These are phyloP conservation scores for Entomortierella lignicola DNA, from an alignment of 192 early-diverging fungal genomes.

Conservation along the genomic window DNA sequence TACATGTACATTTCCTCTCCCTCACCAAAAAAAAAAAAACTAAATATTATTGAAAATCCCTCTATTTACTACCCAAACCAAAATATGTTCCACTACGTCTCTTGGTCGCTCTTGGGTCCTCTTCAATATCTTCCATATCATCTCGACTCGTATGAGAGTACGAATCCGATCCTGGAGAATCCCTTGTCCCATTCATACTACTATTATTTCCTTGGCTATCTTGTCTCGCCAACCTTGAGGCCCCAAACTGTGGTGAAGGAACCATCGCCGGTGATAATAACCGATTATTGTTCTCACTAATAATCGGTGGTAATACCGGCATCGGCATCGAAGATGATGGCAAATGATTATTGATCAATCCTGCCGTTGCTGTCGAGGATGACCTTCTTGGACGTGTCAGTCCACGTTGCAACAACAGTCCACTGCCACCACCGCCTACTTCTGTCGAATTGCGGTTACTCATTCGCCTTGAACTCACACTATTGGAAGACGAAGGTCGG, in stretches of 20 bases:
- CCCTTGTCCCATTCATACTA: conserved; percentile 9
- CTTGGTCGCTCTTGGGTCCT: conserved; percentile 39
- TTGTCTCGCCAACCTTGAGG: conserved; percentile 29
- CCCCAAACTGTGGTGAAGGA: conserved; percentile 25
- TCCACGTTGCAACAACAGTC: conserved; percentile 31
- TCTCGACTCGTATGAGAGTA: conserved; percentile 22
- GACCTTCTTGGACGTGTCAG: conserved; percentile 40
- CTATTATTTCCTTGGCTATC: conserved; percentile 27
- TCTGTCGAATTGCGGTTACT: conserved; percentile 45
- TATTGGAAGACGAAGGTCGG: not conserved
- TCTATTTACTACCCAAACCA: conserved; percentile 26
- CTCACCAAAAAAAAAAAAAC: no score
- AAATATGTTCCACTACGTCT: conserved; percentile 38
- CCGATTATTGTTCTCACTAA: conserved; percentile 20
- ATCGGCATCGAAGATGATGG: conserved; percentile 1
- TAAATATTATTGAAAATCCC: no score
- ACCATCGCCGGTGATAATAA: conserved; percentile 38
- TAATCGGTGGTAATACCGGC: conserved; percentile 38
- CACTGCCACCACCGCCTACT: conserved; percentile 17
- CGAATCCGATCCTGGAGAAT: conserved; percentile 46
- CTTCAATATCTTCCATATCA: conserved; percentile 39
- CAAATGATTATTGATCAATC: conserved; percentile 7
- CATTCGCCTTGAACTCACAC: conserved; percentile 13
- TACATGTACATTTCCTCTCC: no score
- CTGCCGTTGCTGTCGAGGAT: conserved; percentile 28